Base-by-base conservation (phyloP, 345 rosid species). In the Carallia brachiata region DNA sequence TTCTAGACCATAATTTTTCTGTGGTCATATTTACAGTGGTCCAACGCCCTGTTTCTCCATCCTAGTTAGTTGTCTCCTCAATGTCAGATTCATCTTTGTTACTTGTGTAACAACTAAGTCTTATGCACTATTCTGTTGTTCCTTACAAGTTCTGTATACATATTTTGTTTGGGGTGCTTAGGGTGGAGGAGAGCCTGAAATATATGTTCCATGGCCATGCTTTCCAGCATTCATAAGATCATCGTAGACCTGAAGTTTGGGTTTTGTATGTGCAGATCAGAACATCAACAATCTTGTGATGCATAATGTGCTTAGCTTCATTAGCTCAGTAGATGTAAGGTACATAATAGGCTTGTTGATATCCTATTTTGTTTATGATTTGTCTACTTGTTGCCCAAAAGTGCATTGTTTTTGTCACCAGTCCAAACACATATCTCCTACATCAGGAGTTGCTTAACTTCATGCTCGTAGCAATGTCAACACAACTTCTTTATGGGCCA, bases 391-490 rank as follows among this genome's bases (percentile, higher is more conserved):
- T 75, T 62, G 37, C 65, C 75, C 76, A 81, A 75, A 75, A 79
- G 18, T 76, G 66, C 40, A 37, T 75, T 79, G 50, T 77, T 84
- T 77, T 74, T 80, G 64, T 78, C 53, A 78, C 87, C 73, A 95
- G 99, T 75, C 83, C 88, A 68, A 83, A 79, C 50, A 83, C 94
- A 44, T 87, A 87, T 73, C 75, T 79, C 71, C 83, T 92, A 72
- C 99, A 95, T 82, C 98, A 86, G 78, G 97, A 92, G 90, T 80
- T 92, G 86, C 88, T 95, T 59, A 87, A 86, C 77, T 95, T 95
- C 92, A 74, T 86, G 87, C 86, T 89, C 58, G 80, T 89, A 62
- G 85, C 90, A 1, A 90, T 95, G 97, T 86, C 99, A 65, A 86
- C 99, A 70, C 97, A 95, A 79, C 98, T 95, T 80, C 92, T 82